Evolutionary conservation across 768 basidiomycete species (phyloP), one percentile per base, ranked within the genome.

Genomic region (Mycena vitilis): DNA sequence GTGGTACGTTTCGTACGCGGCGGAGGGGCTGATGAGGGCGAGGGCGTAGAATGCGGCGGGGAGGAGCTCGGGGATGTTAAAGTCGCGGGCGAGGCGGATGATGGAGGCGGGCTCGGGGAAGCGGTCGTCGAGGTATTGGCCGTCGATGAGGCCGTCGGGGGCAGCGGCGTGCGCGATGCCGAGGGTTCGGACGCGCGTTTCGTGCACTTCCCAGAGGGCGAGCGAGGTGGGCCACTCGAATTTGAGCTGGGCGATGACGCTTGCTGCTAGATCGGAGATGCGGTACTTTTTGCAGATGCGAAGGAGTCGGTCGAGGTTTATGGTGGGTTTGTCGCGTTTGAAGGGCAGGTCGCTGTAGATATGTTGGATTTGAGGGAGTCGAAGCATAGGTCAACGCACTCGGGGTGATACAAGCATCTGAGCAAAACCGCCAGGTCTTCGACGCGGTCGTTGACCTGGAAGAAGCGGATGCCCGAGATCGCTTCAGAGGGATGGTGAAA

Each of bases 41-140:
- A 62, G 61, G 61, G 51, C 18, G 51, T 62, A 62, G 51, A 62
- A 45, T 13, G 61, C 61, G 4, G 51, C 51, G 40, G 61, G 61
- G 52, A 62, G 51, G 40, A 62, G 61, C 30, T 53, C 51, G 2
- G 61, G 52, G 61, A 62, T 52, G 51, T 22, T 13, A 40, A 62
- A 62, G 22, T 62, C 61, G 51, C 34, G 61, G 15, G 61, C 51
- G 40, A 62, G 51, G 9, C 12, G 6, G 61, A 62, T 45, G 61
- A 62, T 45, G 42, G 62, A 45, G 30, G 36, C 53, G 36, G 45
- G 62, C 52, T 63, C 53, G 34, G 53, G 45, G 44, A 63, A 34
- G 36, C n/a, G 44, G 54, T 48, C 44, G 53, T 55, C 53, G 45
- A 55, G 44, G 36, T 48, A 55, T 20, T 56, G 44, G 11, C 15